Percentiles rank a stretch among this genome's conserved stretches.
Evolutionary conservation across 208 protist genomes (phyloP).

Genomic region (Crithidia brevicula): DNA sequence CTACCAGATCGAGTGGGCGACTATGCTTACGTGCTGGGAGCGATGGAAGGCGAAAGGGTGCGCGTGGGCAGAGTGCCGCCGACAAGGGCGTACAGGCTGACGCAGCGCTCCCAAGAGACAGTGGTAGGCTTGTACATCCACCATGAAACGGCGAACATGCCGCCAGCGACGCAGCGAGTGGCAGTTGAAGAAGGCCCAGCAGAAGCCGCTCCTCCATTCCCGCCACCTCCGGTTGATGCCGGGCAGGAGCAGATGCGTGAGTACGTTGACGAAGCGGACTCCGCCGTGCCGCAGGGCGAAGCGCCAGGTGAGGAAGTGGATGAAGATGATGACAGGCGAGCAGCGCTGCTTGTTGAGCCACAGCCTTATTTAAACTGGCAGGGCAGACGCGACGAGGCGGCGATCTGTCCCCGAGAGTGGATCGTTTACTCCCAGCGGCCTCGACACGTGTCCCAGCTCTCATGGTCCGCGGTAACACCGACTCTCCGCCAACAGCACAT

Average conservation of each 20-base stretch:
- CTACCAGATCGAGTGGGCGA: neutral
- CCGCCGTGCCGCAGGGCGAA: neutral
- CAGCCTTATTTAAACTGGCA: neutral
- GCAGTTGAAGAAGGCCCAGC: neutral
- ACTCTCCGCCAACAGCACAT: neutral
- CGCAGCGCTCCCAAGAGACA: neutral
- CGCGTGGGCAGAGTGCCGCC: neutral
- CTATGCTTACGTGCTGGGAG: neutral
- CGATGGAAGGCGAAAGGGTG: neutral
- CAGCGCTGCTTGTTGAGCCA: neutral
- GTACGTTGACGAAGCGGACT: neutral
- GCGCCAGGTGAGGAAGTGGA: neutral
- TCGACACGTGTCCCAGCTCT: neutral
- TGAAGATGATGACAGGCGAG: neutral
- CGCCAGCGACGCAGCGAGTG: neutral
- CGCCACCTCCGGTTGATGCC: neutral
- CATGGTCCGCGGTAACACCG: neutral
- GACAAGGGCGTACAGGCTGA: neutral
- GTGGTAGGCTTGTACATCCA: neutral
- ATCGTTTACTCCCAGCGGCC: constrained; percentile 2
- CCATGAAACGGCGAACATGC: neutral
- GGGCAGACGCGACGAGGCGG: constrained; percentile 10
- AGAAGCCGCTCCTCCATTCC: neutral
- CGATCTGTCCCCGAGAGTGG: neutral
- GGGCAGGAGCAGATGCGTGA: neutral